A percentile compares a stretch with the other conserved stretches of the same genome.
phyloP scores from a whole-genome alignment of 352 stramenopile species.

The Globisporangium canariense region DNA sequence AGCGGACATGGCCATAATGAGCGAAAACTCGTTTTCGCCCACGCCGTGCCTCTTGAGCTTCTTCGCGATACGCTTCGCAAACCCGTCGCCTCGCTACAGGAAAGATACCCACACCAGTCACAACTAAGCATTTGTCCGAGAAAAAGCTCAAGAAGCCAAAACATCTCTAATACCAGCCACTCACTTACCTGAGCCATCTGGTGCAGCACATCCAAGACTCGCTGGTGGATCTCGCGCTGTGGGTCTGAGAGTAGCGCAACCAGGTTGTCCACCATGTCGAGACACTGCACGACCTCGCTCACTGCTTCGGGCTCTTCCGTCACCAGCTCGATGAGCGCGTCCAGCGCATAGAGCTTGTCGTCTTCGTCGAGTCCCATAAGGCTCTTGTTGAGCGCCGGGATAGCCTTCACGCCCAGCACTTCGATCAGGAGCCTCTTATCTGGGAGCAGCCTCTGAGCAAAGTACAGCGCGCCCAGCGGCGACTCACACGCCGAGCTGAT shows the following conservation, averaged over 20 bases:
- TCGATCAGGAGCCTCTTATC: conserved; percentile 41
- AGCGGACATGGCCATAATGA: conserved; percentile 12
- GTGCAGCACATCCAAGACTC: conserved; percentile 26
- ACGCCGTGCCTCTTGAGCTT: conserved; percentile 27
- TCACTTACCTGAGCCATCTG: conserved; percentile 17
- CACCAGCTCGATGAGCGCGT: conserved; percentile 30
- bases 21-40: conserved; percentile 16
- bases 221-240: conserved; percentile 22
- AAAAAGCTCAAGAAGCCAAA: background rate
- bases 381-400: conserved; percentile 43
- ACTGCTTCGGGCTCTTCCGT: conserved; percentile 25
- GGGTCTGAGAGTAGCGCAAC: conserved; percentile 26
- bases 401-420: conserved; percentile 47
- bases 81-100: conserved; percentile 14
- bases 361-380: conserved; percentile 41
- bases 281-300: conserved; percentile 41
- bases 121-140: background rate
- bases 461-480: conserved; percentile 36
- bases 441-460: conserved; percentile 38
- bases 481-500: conserved; percentile 69
- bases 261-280: conserved; percentile 52
- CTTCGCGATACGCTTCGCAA: conserved; percentile 32
- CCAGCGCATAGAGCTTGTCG: conserved; percentile 37
- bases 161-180: background rate
- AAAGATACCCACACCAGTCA: background rate